A percentile compares a stretch with the other conserved stretches of the same genome.
Conservation (phyloP, 495 filamentous ascomycete genomes). For the Endocarpon pusillum region DNA sequence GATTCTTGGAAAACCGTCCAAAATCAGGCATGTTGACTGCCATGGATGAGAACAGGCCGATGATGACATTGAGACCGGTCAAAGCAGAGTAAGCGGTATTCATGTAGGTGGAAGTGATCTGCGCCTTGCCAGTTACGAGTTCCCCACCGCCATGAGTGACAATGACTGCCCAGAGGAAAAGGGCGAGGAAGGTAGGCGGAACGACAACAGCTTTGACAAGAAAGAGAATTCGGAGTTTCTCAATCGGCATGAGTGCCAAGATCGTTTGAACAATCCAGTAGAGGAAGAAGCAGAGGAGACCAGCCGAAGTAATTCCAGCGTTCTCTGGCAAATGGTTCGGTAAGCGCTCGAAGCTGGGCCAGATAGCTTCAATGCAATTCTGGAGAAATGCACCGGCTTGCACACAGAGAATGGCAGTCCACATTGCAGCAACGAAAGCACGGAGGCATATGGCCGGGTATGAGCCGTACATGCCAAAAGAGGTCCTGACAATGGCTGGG, state of each 20-base stretch:
- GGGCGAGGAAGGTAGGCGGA: slow-evolving; percentile 6
- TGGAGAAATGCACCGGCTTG: too few species aligned
- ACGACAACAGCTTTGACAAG: slow-evolving; percentile 29
- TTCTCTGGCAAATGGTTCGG: slow-evolving; percentile 29
- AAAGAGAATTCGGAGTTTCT: slow-evolving; percentile 33
- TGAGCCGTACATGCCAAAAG: too few species aligned
- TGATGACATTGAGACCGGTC: slow-evolving; percentile 27
- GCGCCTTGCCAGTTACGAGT: slow-evolving; percentile 12
- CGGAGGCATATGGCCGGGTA: too few species aligned
- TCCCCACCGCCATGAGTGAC: slow-evolving; percentile 3
- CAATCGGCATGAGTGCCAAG: slow-evolving; percentile 29
- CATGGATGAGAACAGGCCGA: too few species aligned
- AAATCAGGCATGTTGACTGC: slow-evolving; percentile 43
- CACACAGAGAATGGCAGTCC: too few species aligned
- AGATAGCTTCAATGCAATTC: slow-evolving; percentile 28
- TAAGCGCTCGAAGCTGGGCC: slow-evolving; percentile 23
- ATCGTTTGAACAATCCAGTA: slow-evolving; percentile 32
- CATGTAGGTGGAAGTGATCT: slow-evolving; percentile 24
- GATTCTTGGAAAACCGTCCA: slow-evolving; percentile 35
- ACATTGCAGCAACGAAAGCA: too few species aligned
- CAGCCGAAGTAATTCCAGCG: slow-evolving; percentile 32
- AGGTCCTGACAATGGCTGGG: too few species aligned
- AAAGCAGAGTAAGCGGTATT: slow-evolving; percentile 22
- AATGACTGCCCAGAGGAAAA: slow-evolving; percentile 3
- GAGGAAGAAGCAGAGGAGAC: slow-evolving; percentile 30